Evolutionary conservation across 2,329 filamentous ascomycete species (phyloP), one percentile per base, ranked within the genome.

Genomic region (Juglanconis oblonga): DNA sequence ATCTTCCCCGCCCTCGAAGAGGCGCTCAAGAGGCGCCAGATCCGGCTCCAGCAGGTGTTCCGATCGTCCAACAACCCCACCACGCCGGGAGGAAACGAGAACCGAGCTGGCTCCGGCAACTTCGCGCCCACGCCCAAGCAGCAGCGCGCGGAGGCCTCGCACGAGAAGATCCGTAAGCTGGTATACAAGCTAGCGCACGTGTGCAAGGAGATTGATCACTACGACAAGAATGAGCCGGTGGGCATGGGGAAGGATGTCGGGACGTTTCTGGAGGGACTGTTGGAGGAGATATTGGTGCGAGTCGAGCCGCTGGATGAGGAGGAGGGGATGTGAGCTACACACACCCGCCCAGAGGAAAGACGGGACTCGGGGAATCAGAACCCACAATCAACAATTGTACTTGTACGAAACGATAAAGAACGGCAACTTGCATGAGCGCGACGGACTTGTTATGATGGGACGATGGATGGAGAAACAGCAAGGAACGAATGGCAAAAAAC

Each of bases 1-100:
- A 91, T 99, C 42, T 87, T 98, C 64, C 95, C 95, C 0, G 94
- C 95, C 2, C 82, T 99, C 2, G 92, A 97, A 74, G 90, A 95
- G 66, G 92, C 95, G 7, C 85, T 98, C 24, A 91, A 92, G 72
- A 85, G 95, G 55, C 89, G 95, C 56, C 83, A 86, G 70, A 82
- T 83, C 65, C 79, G 84, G 44, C 75, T 88, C 56, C 84, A 85
- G 69, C 81, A 82, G 59, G 68, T 78, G 49, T 78, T 81, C 63
- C 77, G 77, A 33, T 36, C 48, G 7, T 31, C 49, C 5, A 31
- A 8, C 31, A 49, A 31, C n/a, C 55, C 59, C 1, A 56, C 50
- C 3, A 56, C 55, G 1, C 36, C 52, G 9, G 57, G 45, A 79
- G 83, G 47, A 74, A 87, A 56, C 83, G 84, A 68, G 80, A 81